phyloP scores from a whole-genome alignment of 371 early-diverging fungal species.

The Mucor plumbeus region DNA sequence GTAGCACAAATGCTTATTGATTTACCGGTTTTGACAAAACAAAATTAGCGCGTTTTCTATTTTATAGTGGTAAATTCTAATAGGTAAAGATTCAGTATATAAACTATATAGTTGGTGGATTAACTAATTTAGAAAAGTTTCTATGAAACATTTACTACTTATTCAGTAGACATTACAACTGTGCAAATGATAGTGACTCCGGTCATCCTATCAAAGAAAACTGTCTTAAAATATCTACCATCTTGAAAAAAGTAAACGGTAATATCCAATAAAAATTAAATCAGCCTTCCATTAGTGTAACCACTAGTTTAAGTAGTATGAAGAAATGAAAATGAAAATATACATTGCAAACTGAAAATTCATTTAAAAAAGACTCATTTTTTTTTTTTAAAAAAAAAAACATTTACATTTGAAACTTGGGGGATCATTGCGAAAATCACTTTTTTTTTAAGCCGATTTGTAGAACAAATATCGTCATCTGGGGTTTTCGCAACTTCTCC shows the following conservation, averaged over 20 bases:
- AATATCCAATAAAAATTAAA: not conserved
- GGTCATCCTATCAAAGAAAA: slow-evolving; percentile 9
- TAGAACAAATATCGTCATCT: slow-evolving; percentile 1
- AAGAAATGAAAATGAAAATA: not conserved
- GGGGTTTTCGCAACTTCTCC: not conserved
- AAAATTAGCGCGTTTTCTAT: not conserved
- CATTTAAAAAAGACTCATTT: not conserved
- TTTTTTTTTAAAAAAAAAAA: no score
- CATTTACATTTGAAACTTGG: not conserved
- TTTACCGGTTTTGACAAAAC: not conserved
- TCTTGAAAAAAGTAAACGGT: not conserved
- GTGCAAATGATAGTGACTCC: not conserved
- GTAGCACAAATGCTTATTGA: slow-evolving; percentile 4
- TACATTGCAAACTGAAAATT: not conserved
- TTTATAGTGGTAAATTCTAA: not conserved
- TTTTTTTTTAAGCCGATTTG: not conserved
- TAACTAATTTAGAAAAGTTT: not conserved
- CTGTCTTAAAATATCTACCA: slow-evolving; percentile 8
- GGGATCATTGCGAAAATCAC: not conserved
- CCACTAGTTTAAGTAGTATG: not conserved
- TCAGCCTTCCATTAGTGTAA: not conserved
- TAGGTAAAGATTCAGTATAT: slow-evolving; percentile 1
- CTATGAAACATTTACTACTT: not conserved
- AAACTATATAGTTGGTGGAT: not conserved
- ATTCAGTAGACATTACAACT: slow-evolving; percentile 5